Evolutionary conservation across 345 rosid species (phyloP).

Genomic region (Leavenworthia alabamica): DNA sequence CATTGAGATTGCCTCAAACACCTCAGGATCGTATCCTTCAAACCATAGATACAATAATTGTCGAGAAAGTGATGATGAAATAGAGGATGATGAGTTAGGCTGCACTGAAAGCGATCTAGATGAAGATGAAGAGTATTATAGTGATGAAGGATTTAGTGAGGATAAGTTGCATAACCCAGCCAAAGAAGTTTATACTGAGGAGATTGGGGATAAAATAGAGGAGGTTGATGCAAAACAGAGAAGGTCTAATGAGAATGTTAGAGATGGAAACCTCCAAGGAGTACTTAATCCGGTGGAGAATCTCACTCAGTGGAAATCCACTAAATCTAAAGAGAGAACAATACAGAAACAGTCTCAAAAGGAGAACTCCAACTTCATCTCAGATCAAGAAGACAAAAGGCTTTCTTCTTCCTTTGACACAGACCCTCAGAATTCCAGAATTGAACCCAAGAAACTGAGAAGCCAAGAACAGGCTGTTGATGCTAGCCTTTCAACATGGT

Average conservation of each 20-base stretch:
- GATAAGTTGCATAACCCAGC: slow-evolving; percentile 4
- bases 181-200: slow-evolving; percentile 11
- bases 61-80: slow-evolving; percentile 55
- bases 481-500: slow-evolving; percentile 93
- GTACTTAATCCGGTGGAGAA: slow-evolving; percentile 88
- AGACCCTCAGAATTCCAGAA: slow-evolving; percentile 30
- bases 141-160: slow-evolving; percentile 32
- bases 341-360: slow-evolving; percentile 43
- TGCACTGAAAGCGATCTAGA: slow-evolving; percentile 39
- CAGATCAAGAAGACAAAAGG: slow-evolving; percentile 31
- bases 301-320: slow-evolving; percentile 86
- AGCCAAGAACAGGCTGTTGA: slow-evolving; percentile 52
- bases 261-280: slow-evolving; percentile 47
- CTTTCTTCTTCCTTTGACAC: slow-evolving; percentile 29
- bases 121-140: slow-evolving; percentile 35
- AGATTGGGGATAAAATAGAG: slow-evolving; percentile 18
- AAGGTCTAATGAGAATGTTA: slow-evolving; percentile 29
- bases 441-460: slow-evolving; percentile 36
- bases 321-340: slow-evolving; percentile 48
- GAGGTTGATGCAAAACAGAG: slow-evolving; percentile 28
- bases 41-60: slow-evolving; percentile 61
- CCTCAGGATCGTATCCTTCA: slow-evolving; percentile 51
- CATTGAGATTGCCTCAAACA: slow-evolving; percentile 39
- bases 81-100: slow-evolving; percentile 41
- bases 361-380: slow-evolving; percentile 46